A percentile compares a stretch with the other conserved stretches of the same genome.
phyloP scores from a whole-genome alignment of 1,284 basidiomycete species.

The Amylostereum chailletii region DNA sequence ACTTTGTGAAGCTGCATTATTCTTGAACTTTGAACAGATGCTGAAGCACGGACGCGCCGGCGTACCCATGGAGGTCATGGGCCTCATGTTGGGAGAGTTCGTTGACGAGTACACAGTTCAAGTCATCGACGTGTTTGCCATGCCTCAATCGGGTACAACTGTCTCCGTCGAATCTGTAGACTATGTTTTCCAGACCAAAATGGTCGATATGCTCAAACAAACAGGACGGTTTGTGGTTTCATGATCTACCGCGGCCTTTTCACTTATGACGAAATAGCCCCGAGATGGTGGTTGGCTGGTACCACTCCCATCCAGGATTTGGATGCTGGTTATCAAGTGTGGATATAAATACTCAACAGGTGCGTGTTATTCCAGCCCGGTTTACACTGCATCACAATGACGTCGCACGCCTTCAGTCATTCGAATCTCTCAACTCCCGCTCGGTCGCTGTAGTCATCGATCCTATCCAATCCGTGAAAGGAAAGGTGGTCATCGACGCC shows the following conservation, averaged over 20 bases:
- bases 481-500: conserved; percentile 98
- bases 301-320: conserved; percentile 99
- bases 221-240: conserved; percentile 74
- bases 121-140: conserved; percentile 98
- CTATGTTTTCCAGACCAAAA: conserved; percentile 97
- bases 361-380: conserved; percentile 24
- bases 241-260: not conserved
- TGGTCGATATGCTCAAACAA: conserved; percentile 99
- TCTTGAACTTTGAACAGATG: conserved; percentile 56
- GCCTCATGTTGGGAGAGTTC: conserved; percentile 97
- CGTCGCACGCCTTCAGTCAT: conserved; percentile 55
- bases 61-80: conserved; percentile 99
- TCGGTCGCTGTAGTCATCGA: conserved; percentile 98
- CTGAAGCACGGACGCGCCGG: conserved; percentile 98
- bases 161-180: conserved; percentile 99
- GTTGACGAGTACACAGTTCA: conserved; percentile 98
- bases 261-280: conserved; percentile 45
- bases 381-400: conserved; percentile 10
- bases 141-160: conserved; percentile 98
- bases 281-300: conserved; percentile 99
- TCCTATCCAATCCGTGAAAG: conserved; percentile 98
- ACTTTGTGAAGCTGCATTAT: not conserved
- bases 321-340: conserved; percentile 99
- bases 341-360: conserved; percentile 99
- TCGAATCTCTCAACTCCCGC: conserved; percentile 91